Evolutionary conservation across 2,329 filamentous ascomycete genomes (phyloP), one percentile per base, ranked within the genome.

Genomic region (Alternaria longipes): DNA sequence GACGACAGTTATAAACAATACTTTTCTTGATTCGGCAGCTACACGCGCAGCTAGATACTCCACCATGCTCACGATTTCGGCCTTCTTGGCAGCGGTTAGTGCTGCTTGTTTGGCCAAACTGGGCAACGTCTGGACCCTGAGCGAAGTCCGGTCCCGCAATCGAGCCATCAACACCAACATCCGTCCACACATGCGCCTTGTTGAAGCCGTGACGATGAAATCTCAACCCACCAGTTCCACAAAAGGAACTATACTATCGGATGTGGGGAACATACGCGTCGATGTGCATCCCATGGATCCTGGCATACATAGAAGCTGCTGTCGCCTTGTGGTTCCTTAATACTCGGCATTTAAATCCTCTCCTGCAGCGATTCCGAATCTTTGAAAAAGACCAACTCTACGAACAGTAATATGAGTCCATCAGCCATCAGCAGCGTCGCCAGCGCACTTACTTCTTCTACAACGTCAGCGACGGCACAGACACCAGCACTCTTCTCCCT

Each of bases 401-500:
- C 30, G 9, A 4, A 24, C 32, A 12, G 20, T 7, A 38, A 47
- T 49, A 59, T 59, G 56, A 38, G 50, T 11, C 56, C 50, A 34
- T 49, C 50, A 32, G 49, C 56, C 16, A 30, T 59, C 45, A 28
- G 26, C 16, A 26, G 26, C 11, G 50, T 57, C 30, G 34, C 55
- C 36, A 44, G 30, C n/a, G 47, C 50, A 34, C 22, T 59, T 22
- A 14, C 42, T n/a, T 36, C 56, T 16, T 38, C 41, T 14, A 41
- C 56, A 11, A 34, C 49, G 36, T 40, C 44, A 42, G 38, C 46
- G n/a, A 36, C 24, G 18, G 6, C 34, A n/a, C 56, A 59, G 46
- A 56, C 30, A 56, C 53, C 57, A 12, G 28, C 44, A 41, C 54
- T 61, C 24, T 61, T 57, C 34, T 61, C 59, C 5, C 54, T 57